Percentiles rank a stretch among this genome's conserved stretches.
phyloP scores from a whole-genome alignment of 2,329 filamentous ascomycete species.

The Kalmusia sp. region DNA sequence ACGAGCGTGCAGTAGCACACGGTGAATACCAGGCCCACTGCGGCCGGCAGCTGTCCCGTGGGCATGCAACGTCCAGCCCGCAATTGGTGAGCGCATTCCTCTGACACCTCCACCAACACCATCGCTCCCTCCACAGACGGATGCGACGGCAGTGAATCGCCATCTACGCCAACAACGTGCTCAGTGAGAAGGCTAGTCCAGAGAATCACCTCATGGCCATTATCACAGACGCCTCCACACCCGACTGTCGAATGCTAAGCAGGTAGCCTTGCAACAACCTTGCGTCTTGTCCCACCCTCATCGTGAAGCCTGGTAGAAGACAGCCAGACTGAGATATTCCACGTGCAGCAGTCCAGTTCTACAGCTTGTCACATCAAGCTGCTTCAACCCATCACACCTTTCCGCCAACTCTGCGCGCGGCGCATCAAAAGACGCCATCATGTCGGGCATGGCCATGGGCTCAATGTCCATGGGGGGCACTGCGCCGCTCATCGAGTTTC shows the following conservation, averaged over 20 bases:
- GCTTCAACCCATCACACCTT: too few relatives aligned
- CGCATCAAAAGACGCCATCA: conserved; percentile 19
- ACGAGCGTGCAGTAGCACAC: neutral
- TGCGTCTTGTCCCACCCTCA: neutral
- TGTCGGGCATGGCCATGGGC: conserved; percentile 42
- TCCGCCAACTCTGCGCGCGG: neutral
- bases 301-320: too few relatives aligned
- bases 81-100: conserved; percentile 12
- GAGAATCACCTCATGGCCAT: neutral
- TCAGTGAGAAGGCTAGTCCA: neutral
- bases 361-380: too few relatives aligned
- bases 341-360: too few relatives aligned
- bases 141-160: neutral
- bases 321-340: too few relatives aligned
- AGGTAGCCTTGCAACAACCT: neutral
- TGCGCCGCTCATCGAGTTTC: conserved; percentile 55
- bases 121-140: neutral
- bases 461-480: conserved; percentile 54
- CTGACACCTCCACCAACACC: conserved; percentile 4
- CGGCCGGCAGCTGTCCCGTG: conserved; percentile 3
- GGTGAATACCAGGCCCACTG: conserved; percentile 4
- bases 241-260: neutral
- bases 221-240: neutral
- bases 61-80: neutral
- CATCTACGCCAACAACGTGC: neutral